Evolutionary conservation across 208 protist species (phyloP), one percentile per base, ranked within the genome.

Genomic region (Acanthamoeba castellanii): DNA sequence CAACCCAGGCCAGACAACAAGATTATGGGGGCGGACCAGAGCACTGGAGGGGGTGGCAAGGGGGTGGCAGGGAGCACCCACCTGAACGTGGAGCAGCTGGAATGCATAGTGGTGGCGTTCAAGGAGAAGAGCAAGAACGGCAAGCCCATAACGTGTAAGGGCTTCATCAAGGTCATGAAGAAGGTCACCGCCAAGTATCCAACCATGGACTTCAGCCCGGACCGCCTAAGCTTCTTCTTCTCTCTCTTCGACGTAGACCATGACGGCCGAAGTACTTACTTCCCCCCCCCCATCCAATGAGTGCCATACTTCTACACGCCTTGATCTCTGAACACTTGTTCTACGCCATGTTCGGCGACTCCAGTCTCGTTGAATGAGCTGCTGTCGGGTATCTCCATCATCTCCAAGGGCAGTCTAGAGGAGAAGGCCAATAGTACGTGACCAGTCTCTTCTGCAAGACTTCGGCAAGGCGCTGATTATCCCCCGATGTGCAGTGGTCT

Each of bases 281-380:
- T 32, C 2, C 14, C 32, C n/a, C 37, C 2, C 14, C 32, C n/a
- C 37, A 3, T 3, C 37, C 37, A 42, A 42, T 42, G 37, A 42
- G n/a, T n/a, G n/a, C n/a, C n/a, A n/a, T n/a, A n/a, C n/a, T n/a
- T n/a, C n/a, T n/a, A n/a, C n/a, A n/a, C n/a, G n/a, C n/a, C n/a
- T n/a, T n/a, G n/a, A n/a, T n/a, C n/a, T n/a, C n/a, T n/a, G n/a
- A 42, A 42, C 37, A 42, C 37, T 42, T 42, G 1, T 3, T 42
- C 37, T 42, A n/a, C n/a, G n/a, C n/a, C n/a, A n/a, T n/a, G n/a
- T n/a, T n/a, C n/a, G n/a, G n/a, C n/a, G n/a, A n/a, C n/a, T n/a
- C n/a, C 70, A 78, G 70, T 78, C n/a, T 34, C 34, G 34, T 16
- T 78, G 70, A 47, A 78, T 4, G 70, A 78, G 32, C 70, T 78